phyloP scores from a whole-genome alignment of 2,329 filamentous ascomycete genomes.

The Cladosporium sp. region DNA sequence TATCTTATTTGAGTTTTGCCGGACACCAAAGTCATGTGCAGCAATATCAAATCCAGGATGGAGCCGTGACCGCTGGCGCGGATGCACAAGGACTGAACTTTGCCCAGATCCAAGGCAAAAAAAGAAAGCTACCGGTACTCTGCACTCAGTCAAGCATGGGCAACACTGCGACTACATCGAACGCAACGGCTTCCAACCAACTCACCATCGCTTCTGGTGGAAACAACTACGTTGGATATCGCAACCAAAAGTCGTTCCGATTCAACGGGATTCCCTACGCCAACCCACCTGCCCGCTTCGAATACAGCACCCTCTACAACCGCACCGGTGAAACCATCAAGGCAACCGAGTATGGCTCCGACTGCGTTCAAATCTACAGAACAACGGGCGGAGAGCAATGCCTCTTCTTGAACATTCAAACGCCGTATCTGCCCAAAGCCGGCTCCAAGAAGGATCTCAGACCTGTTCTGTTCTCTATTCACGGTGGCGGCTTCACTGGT shows the following conservation, averaged over 20 bases:
- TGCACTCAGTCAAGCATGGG: constrained; percentile 47
- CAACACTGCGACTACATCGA: constrained; percentile 31
- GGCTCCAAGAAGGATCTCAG: constrained; percentile 38
- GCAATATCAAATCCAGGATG: constrained; percentile 41
- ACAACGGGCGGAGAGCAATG: constrained; percentile 40
- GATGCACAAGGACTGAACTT: constrained; percentile 32
- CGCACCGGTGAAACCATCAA: constrained; percentile 43
- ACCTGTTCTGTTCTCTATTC: constrained; percentile 49
- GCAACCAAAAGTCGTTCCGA: constrained; percentile 51
- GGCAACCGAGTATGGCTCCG: constrained; percentile 43
- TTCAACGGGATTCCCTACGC: constrained; percentile 48
- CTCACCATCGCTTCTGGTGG: constrained; percentile 39
- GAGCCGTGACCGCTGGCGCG: constrained; percentile 33
- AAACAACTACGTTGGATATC: constrained; percentile 48
- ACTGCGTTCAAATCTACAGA: constrained; percentile 39
- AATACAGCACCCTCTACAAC: constrained; percentile 46
- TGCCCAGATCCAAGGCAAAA: constrained; percentile 24
- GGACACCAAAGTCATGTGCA: constrained; percentile 34
- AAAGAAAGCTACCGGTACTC: constrained; percentile 42
- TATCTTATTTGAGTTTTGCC: constrained; percentile 45
- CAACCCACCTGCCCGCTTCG: constrained; percentile 38
- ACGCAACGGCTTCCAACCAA: constrained; percentile 35
- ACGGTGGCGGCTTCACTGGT: constrained; percentile 54
- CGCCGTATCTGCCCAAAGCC: constrained; percentile 40
- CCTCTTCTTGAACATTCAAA: constrained; percentile 48